Percentiles rank a stretch among this genome's conserved stretches.
phyloP scores from a whole-genome alignment of 1,284 basidiomycete species.

The Ceratobasidium theobromae region DNA sequence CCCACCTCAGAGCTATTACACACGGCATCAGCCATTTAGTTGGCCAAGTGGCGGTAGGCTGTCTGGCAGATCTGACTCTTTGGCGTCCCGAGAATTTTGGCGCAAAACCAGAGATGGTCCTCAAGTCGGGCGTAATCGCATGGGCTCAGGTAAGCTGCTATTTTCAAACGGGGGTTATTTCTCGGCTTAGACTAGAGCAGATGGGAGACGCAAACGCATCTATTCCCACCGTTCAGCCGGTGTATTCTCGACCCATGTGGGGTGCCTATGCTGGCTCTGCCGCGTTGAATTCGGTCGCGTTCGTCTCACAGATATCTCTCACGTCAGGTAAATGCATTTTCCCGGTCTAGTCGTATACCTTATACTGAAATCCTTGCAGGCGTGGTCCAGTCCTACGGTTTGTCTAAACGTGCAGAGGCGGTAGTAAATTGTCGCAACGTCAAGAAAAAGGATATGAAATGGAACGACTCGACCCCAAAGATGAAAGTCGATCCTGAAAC shows the following conservation, averaged over 20 bases:
- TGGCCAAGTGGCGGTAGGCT: slow-evolving; percentile 81
- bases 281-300: slow-evolving; percentile 76
- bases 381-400: slow-evolving; percentile 65
- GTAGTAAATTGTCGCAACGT: slow-evolving; percentile 78
- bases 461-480: slow-evolving; percentile 78
- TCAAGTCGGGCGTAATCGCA: slow-evolving; percentile 93
- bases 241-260: slow-evolving; percentile 88
- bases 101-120: slow-evolving; percentile 84
- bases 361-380: slow-evolving; percentile 41
- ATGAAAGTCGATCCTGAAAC: slow-evolving; percentile 92
- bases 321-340: slow-evolving; percentile 48
- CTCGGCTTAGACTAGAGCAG: slow-evolving; percentile 45
- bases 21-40: slow-evolving; percentile 90
- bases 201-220: slow-evolving; percentile 94
- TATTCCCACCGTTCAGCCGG: slow-evolving; percentile 91
- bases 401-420: slow-evolving; percentile 73
- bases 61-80: slow-evolving; percentile 89
- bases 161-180: background rate
- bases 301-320: slow-evolving; percentile 80
- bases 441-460: slow-evolving; percentile 90
- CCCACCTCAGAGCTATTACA: slow-evolving; percentile 72
- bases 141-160: slow-evolving; percentile 68
- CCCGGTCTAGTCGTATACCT: background rate
- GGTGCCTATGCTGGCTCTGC: slow-evolving; percentile 74
- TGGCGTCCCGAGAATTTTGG: slow-evolving; percentile 96